These are phyloP conservation scores for Lycium barbarum DNA, from an alignment of 257 asterid genomes.

Conservation along the genomic window DNA sequence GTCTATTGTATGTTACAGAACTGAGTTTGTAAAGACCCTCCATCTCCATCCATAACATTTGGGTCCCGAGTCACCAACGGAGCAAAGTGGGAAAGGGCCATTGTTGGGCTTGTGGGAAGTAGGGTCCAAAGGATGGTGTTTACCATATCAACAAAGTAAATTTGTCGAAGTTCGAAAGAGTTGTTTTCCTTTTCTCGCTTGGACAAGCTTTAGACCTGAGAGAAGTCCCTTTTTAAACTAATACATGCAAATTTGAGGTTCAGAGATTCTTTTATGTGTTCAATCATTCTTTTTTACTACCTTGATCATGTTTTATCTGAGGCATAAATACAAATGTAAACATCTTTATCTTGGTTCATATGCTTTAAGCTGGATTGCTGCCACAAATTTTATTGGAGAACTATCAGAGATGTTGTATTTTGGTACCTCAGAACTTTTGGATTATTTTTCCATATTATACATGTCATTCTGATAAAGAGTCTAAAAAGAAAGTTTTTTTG, in stretches of 20 bases:
- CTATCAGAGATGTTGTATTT: slow-evolving; percentile 15
- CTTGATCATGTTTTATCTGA: not conserved
- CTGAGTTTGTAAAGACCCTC: not conserved
- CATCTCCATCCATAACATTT: not conserved
- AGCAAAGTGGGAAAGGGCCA: slow-evolving; percentile 8
- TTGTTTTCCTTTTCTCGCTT: not conserved
- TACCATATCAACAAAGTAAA: not conserved
- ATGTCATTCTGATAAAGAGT: not conserved
- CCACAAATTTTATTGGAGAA: not conserved
- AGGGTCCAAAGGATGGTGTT: not conserved
- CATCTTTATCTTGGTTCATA: slow-evolving; percentile 22
- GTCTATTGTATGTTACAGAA: slow-evolving; percentile 6
- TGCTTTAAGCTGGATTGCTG: slow-evolving; percentile 6
- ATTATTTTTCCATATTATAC: not conserved
- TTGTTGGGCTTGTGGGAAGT: slow-evolving; percentile 12
- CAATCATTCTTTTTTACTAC: not conserved
- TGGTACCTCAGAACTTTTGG: slow-evolving; percentile 4
- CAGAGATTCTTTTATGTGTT: slow-evolving; percentile 19
- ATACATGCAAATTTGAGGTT: slow-evolving; percentile 16
- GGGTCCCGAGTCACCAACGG: not conserved
- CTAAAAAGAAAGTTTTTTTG: not conserved
- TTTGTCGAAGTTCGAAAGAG: not conserved
- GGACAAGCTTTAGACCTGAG: slow-evolving; percentile 18
- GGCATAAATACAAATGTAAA: not conserved
- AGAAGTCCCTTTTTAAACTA: not conserved